A percentile compares a stretch with the other conserved stretches of the same genome.
Evolutionary conservation across 1,139 yeast species (phyloP).

Genomic region (Suhomyces chickasaworum): DNA sequence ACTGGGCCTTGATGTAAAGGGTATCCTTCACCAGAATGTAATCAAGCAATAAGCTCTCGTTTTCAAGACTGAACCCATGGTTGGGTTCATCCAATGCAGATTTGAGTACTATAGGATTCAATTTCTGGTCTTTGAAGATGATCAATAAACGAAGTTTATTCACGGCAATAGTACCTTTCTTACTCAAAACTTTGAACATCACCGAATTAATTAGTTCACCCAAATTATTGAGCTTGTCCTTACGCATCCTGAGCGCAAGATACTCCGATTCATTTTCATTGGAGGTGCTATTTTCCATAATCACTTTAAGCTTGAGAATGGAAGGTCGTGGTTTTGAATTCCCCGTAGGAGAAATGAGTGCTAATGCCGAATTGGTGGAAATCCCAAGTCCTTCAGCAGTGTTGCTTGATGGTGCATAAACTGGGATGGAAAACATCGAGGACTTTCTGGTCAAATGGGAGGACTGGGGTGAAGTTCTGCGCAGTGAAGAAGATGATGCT

Average conservation of each 20-base stretch:
- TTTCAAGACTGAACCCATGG: slow-evolving; percentile 7
- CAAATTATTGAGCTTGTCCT: slow-evolving; percentile 28
- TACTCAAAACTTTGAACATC: slow-evolving; percentile 23
- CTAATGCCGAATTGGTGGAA: slow-evolving; percentile 1
- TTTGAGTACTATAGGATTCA: slow-evolving; percentile 31
- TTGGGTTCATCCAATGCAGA: slow-evolving; percentile 12
- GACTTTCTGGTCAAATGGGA: background rate
- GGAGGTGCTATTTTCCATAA: slow-evolving; percentile 12
- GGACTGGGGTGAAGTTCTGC: background rate
- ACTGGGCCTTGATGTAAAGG: slow-evolving; percentile 27
- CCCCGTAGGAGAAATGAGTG: slow-evolving; percentile 4
- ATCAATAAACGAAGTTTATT: slow-evolving; percentile 25
- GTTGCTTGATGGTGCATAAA: background rate
- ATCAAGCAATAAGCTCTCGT: slow-evolving; percentile 28
- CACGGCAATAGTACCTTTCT: slow-evolving; percentile 19
- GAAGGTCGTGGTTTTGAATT: background rate
- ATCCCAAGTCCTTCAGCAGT: slow-evolving; percentile 8
- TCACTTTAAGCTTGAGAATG: slow-evolving; percentile 26
- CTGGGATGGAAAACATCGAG: slow-evolving; percentile 2
- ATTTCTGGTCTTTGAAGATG: slow-evolving; percentile 26
- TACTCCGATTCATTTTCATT: slow-evolving; percentile 14
- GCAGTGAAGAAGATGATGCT: background rate
- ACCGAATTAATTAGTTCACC: slow-evolving; percentile 32
- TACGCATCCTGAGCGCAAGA: slow-evolving; percentile 28
- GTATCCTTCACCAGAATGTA: slow-evolving; percentile 31